Conservation (phyloP, 345 rosid genomes). For the Brassica carinata region DNA sequence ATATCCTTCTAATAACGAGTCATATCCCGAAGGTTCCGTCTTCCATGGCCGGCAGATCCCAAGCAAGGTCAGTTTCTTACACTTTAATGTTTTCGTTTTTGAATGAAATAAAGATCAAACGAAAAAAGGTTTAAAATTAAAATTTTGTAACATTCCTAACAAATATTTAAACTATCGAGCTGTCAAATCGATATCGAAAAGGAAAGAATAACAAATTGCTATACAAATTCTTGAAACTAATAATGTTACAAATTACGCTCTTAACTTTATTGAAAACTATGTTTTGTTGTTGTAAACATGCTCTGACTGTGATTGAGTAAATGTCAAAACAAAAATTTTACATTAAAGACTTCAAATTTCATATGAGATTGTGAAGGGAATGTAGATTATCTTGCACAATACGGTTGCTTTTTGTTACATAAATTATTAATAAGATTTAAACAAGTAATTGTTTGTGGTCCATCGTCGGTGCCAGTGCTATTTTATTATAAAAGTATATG, state of each 20-base stretch:
- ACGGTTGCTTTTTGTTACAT: slow-evolving; percentile 28
- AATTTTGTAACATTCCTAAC: not conserved
- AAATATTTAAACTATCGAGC: not conserved
- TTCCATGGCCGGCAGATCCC: slow-evolving; percentile 71
- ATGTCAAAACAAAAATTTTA: not conserved
- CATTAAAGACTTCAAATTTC: not conserved
- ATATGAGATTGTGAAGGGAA: slow-evolving; percentile 23
- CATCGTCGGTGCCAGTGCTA: slow-evolving; percentile 32
- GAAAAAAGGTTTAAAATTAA: not conserved
- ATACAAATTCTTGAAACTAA: not conserved
- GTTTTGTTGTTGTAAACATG: slow-evolving; percentile 9
- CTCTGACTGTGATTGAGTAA: slow-evolving; percentile 23
- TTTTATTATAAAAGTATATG: not conserved
- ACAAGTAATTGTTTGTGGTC: slow-evolving; percentile 15
- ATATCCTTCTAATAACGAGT: slow-evolving; percentile 50
- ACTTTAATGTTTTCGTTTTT: not conserved
- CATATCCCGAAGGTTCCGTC: slow-evolving; percentile 53
- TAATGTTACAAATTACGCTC: not conserved
- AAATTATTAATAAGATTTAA: not conserved
- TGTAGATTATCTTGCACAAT: slow-evolving; percentile 29
- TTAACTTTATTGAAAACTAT: not conserved
- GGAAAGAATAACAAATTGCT: not conserved
- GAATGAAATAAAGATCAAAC: not conserved
- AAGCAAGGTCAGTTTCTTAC: slow-evolving; percentile 62
- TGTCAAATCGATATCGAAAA: not conserved